Conservation (phyloP, 331 rosid genomes). For the Malus hybrid region DNA sequence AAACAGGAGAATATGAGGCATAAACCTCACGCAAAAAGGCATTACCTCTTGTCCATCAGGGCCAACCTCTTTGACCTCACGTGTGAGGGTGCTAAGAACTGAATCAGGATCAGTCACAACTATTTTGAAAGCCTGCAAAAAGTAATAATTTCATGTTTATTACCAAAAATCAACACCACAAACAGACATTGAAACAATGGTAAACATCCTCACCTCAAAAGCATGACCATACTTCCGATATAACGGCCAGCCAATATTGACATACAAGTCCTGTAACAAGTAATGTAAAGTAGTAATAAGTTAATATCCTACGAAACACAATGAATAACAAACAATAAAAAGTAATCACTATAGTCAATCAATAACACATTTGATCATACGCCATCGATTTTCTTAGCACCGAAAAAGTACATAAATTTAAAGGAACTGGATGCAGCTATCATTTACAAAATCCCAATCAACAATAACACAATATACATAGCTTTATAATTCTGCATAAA, state of each 20-base stretch:
- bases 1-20: neutral
- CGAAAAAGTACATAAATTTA: neutral
- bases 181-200: neutral
- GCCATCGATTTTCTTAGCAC: too few species aligned
- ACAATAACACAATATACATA: neutral
- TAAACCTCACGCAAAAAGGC: neutral
- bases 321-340: neutral
- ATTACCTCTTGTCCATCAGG: conserved; percentile 93
- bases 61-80: conserved; percentile 74
- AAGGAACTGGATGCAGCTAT: neutral
- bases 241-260: conserved; percentile 90
- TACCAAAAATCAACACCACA: neutral
- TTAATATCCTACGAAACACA: neutral
- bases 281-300: conserved; percentile 2
- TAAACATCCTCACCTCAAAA: conserved; percentile 59
- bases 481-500: neutral
- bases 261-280: conserved; percentile 62
- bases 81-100: conserved; percentile 65
- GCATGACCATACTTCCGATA: conserved; percentile 92
- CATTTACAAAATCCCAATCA: neutral
- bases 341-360: neutral
- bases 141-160: conserved; percentile 1
- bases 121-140: conserved; percentile 80
- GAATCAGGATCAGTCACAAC: conserved; percentile 89
- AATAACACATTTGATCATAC: neutral